These are phyloP conservation scores for Plasmodium coatneyi DNA, from an alignment of 169 alveolate species.

Conservation along the genomic window DNA sequence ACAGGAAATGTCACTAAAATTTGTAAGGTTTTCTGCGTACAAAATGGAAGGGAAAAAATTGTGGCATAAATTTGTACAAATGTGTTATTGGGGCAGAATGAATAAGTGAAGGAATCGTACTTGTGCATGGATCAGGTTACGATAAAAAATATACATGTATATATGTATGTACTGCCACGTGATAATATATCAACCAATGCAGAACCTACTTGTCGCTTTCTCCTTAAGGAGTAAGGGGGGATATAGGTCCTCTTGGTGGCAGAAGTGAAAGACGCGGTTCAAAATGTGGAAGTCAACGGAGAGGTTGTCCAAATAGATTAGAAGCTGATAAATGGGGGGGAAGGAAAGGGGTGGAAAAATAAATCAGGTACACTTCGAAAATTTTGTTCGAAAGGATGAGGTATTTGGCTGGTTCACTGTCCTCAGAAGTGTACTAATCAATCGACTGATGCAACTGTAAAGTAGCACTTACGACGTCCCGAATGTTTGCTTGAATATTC, in stretches of 20 bases:
- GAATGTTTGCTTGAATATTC: background rate
- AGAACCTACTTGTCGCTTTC: slow-evolving; percentile 10
- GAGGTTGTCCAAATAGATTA: slow-evolving; percentile 28
- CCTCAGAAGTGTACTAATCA: background rate
- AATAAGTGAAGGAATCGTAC: background rate
- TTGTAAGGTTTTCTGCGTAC: background rate
- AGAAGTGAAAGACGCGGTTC: slow-evolving; percentile 13
- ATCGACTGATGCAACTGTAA: background rate
- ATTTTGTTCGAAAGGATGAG: background rate
- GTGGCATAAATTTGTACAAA: background rate
- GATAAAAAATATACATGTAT: background rate
- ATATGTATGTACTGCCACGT: background rate
- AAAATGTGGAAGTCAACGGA: slow-evolving; percentile 53
- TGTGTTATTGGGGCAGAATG: background rate
- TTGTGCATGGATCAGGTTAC: background rate
- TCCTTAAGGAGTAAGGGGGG: slow-evolving; percentile 10
- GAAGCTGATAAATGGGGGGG: background rate
- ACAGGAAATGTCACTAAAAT: background rate
- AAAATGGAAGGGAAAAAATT: background rate
- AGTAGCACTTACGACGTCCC: slow-evolving; percentile 12
- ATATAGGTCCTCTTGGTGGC: background rate
- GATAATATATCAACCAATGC: background rate
- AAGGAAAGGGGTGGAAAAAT: background rate
- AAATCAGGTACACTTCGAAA: background rate
- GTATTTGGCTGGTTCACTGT: background rate